A percentile compares a stretch with the other conserved stretches of the same genome.
These are phyloP conservation scores for Cadophora gregata DNA, from an alignment of 2,329 filamentous ascomycete genomes.

Conservation along the genomic window DNA sequence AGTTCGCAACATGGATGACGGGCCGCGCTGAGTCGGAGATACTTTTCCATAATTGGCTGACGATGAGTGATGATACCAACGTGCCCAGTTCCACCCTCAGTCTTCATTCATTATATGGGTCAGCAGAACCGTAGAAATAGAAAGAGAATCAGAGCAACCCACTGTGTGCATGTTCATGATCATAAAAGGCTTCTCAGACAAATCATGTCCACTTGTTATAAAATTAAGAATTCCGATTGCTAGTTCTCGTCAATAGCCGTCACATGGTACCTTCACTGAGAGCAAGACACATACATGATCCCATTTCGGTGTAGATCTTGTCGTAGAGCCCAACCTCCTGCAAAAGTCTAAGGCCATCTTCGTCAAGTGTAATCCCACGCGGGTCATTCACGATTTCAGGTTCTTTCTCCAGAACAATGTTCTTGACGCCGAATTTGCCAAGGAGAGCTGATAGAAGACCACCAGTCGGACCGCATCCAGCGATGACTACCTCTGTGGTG, in stretches of 20 bases:
- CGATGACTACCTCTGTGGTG: not conserved
- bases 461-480: not conserved
- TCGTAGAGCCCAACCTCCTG: slow-evolving; percentile 11
- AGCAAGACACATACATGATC: not conserved
- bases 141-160: not conserved
- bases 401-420: slow-evolving; percentile 18
- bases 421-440: not conserved
- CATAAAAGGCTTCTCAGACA: not conserved
- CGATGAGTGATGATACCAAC: not conserved
- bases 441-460: not conserved
- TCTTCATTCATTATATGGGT: not conserved
- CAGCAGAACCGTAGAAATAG: too few species aligned
- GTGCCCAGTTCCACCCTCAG: not conserved
- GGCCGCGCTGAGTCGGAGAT: not conserved
- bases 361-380: slow-evolving; percentile 12
- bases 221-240: slow-evolving; percentile 2
- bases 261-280: not conserved
- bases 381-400: slow-evolving; percentile 15
- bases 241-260: not conserved
- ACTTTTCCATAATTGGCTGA: not conserved
- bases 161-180: slow-evolving; percentile 5
- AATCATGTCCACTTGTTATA: slow-evolving; percentile 6
- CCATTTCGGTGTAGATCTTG: not conserved
- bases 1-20: not conserved
- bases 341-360: slow-evolving; percentile 8